phyloP scores from a whole-genome alignment of 176 grass and related monocot species.

The Lolium perenne region DNA sequence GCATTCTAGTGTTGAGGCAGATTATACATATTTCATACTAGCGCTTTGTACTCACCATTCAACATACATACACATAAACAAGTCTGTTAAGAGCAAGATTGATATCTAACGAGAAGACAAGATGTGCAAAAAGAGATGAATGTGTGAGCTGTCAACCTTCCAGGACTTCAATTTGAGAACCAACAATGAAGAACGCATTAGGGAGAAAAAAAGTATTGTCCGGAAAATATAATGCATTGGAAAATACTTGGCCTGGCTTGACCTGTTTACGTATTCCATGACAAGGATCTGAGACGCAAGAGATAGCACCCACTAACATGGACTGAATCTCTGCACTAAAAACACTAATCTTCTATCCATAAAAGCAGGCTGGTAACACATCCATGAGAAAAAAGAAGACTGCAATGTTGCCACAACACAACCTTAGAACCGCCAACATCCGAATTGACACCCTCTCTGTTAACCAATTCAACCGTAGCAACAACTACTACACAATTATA shows the following conservation, averaged over 20 bases:
- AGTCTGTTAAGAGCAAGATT: no score
- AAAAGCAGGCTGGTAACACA: conserved; percentile 28
- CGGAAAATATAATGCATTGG: no score
- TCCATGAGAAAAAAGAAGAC: not conserved
- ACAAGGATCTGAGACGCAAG: not conserved
- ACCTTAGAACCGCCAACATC: not conserved
- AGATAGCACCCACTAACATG: conserved; percentile 15
- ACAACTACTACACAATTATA: not conserved
- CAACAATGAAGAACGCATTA: no score
- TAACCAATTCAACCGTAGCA: conserved; percentile 30
- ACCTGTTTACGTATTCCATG: not conserved
- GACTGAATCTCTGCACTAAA: not conserved
- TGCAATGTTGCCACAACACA: conserved; percentile 1
- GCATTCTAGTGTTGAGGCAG: no score
- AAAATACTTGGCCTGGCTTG: no score
- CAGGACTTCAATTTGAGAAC: no score
- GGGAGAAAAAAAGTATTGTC: no score
- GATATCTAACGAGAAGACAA: no score
- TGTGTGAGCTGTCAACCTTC: no score
- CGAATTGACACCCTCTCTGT: conserved; percentile 20
- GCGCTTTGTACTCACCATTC: not conserved
- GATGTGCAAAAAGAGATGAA: no score
- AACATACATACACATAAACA: no score
- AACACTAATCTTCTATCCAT: conserved; percentile 21
- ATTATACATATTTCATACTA: not conserved